These are phyloP conservation scores for Saitozyma podzolica DNA, from an alignment of 768 basidiomycete species.

Conservation along the genomic window DNA sequence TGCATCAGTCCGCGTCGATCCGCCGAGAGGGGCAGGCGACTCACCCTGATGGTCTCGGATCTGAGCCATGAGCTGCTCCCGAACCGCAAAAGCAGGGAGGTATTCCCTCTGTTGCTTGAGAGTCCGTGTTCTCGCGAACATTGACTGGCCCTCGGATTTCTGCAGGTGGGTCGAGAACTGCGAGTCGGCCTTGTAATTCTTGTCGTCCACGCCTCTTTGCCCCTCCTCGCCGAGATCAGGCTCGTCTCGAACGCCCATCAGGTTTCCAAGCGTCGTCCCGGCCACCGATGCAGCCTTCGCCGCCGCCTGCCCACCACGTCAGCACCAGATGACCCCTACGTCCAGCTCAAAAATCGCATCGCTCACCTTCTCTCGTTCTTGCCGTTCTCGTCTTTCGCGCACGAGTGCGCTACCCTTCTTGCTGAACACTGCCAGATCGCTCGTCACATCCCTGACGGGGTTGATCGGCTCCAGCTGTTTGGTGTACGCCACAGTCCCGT, in stretches of 20 bases:
- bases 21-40: conserved; percentile 19
- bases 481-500: conserved; percentile 92
- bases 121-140: conserved; percentile 76
- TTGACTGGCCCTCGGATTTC: conserved; percentile 65
- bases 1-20: neutral
- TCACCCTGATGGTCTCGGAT: conserved; percentile 93
- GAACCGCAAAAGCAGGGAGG: conserved; percentile 93
- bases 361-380: conserved; percentile 67
- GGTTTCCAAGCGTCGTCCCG: conserved; percentile 92
- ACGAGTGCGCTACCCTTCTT: conserved; percentile 96
- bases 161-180: conserved; percentile 97
- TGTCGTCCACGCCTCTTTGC: conserved; percentile 58
- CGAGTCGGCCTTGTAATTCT: conserved; percentile 84
- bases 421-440: conserved; percentile 92
- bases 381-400: conserved; percentile 92
- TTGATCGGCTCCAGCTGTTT: conserved; percentile 97
- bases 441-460: conserved; percentile 87
- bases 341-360: neutral
- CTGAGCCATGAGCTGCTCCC: conserved; percentile 83
- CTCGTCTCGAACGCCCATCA: conserved; percentile 95
- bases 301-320: conserved; percentile 64
- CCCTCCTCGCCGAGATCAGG: conserved; percentile 88
- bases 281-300: conserved; percentile 90
- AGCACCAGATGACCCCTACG: neutral
- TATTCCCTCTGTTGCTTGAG: conserved; percentile 95